Percentiles rank a stretch among this genome's conserved stretches.
These are phyloP conservation scores for Vaccinium corymbosum DNA, from an alignment of 148 eudicot genomes.

Conservation along the genomic window DNA sequence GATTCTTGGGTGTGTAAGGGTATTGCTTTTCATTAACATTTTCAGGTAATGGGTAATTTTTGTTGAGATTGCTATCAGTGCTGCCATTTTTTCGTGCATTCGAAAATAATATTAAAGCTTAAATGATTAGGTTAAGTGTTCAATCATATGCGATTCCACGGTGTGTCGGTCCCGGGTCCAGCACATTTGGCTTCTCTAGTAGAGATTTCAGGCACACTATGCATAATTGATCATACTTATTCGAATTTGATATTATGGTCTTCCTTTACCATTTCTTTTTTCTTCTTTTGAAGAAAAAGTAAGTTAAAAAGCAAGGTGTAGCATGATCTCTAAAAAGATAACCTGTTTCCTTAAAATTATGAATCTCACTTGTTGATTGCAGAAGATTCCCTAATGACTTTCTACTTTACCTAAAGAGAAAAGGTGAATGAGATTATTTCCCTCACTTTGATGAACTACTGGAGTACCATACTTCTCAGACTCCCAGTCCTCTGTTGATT, in stretches of 20 bases:
- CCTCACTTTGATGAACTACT: slow-evolving; percentile 20
- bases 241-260: not conserved
- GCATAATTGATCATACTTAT: not conserved
- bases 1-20: not conserved
- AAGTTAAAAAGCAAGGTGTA: not conserved
- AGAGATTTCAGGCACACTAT: not conserved
- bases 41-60: not conserved
- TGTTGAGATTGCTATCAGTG: not conserved
- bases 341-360: not conserved
- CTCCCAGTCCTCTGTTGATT: not conserved
- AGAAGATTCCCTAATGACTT: slow-evolving; percentile 9
- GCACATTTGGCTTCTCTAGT: not conserved
- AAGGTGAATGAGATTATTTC: slow-evolving; percentile 1
- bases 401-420: slow-evolving; percentile 12
- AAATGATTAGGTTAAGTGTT: too few species aligned
- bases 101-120: not conserved
- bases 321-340: not conserved
- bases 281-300: not conserved
- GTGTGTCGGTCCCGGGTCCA: too few species aligned
- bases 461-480: not conserved
- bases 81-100: not conserved
- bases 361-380: slow-evolving; percentile 15
- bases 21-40: not conserved
- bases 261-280: not conserved
- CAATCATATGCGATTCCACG: too few species aligned